Evolutionary conservation across 2,329 filamentous ascomycete genomes (phyloP), one percentile per base, ranked within the genome.

Genomic region (Laburnicola sp.): DNA sequence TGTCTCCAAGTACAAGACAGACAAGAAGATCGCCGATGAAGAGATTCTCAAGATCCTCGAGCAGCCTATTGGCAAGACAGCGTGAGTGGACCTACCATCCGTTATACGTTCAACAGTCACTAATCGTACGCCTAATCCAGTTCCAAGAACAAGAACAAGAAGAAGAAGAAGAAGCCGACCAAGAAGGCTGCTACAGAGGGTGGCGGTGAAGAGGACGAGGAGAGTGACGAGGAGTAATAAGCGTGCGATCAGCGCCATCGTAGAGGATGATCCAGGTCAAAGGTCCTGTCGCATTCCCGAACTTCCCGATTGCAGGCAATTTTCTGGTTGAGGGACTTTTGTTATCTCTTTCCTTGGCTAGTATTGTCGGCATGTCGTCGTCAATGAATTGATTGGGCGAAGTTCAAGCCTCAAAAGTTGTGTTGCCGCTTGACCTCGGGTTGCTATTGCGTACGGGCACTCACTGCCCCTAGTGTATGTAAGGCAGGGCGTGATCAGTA

Each of bases 1-100:
- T 70, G 74, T 94, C 56, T 83, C 82, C 71, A 91, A 92, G 80
- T 85, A 87, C 81, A 88, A 96, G 83, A 87, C 90, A 30, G 92
- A 97, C 75, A 97, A 97, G 85, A 97, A 97, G 84, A 96, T 99
- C 69, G 87, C 86, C 61, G 93, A 97, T 60, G 91, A 96, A 79
- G 93, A 97, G 78, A 82, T 99, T 61, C 85, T 97, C 65, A 90
- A 94, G 82, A 93, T 97, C 59, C 83, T 99, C 45, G 91, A 94
- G 78, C 89, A 89, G 75, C 93, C 93, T 28, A 77, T 96, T 65
- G 78, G 80, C 54, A 84, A 82, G 70, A 77, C 80, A 22, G 78
- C 79, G 37, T 80, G 37, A 45, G 43, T 38, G 6, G 23, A 22
- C 11, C 3, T 3, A 3, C 8, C 22, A 5, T 16, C 7, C 25